These are phyloP conservation scores for Tieghemiomyces parasiticus DNA, from an alignment of 192 early-diverging fungal species.

Conservation along the genomic window DNA sequence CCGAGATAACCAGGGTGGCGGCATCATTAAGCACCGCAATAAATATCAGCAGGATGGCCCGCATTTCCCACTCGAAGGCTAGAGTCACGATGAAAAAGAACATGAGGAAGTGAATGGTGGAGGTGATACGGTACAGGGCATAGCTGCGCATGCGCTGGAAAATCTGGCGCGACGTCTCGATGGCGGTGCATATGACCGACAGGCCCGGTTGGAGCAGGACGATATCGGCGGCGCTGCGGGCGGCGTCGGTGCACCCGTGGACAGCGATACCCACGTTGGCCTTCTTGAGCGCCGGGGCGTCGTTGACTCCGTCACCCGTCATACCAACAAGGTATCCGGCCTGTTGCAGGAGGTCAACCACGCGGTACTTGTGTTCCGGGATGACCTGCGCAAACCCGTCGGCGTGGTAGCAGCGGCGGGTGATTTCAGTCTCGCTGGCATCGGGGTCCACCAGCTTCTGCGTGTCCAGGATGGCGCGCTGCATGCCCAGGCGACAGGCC, in stretches of 20 bases:
- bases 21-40: conserved; percentile 87
- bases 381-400: conserved; percentile 97
- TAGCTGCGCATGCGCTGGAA: conserved; percentile 93
- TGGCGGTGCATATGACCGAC: conserved; percentile 85
- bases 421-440: conserved; percentile 65
- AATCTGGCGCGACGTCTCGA: conserved; percentile 77
- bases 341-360: conserved; percentile 90
- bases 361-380: conserved; percentile 95
- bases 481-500: conserved; percentile 80
- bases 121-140: conserved; percentile 88
- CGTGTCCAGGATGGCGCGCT: conserved; percentile 81
- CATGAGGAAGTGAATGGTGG: conserved; percentile 88
- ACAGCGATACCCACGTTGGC: conserved; percentile 96
- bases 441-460: conserved; percentile 64
- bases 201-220: conserved; percentile 79
- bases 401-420: conserved; percentile 66
- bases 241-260: conserved; percentile 89
- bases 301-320: conserved; percentile 97
- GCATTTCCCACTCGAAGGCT: conserved; percentile 65
- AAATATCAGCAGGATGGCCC: conserved; percentile 65
- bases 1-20: conserved; percentile 80
- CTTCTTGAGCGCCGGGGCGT: conserved; percentile 95
- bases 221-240: conserved; percentile 90
- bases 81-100: conserved; percentile 90
- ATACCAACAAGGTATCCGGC: conserved; percentile 76